These are phyloP conservation scores for Dictyostelium firmibasis DNA, from an alignment of 78 protist genomes.

Conservation along the genomic window DNA sequence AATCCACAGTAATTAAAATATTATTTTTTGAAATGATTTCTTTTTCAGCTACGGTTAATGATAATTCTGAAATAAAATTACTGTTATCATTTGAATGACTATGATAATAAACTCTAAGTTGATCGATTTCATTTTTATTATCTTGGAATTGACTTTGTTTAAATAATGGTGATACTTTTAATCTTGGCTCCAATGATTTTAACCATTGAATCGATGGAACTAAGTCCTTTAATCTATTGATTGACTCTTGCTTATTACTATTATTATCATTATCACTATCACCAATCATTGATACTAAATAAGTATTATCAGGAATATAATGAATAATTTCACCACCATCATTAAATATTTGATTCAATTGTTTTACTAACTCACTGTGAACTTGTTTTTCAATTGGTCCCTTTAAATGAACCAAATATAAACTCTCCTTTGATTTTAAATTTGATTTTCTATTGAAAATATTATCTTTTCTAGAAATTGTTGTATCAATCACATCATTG, in stretches of 20 bases:
- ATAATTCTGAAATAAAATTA: background rate
- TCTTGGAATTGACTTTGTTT: background rate
- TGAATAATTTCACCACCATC: background rate
- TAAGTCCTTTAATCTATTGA: background rate
- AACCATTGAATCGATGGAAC: constrained; percentile 17
- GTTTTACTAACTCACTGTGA: background rate
- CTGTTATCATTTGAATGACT: background rate
- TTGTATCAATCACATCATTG: background rate
- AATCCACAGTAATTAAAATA: background rate
- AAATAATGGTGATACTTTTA: background rate
- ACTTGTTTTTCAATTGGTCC: background rate
- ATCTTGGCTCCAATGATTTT: background rate
- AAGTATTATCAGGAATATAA: constrained; percentile 25
- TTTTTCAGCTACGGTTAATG: background rate
- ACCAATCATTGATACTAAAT: background rate
- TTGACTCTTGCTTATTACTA: background rate
- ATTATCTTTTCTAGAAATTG: background rate
- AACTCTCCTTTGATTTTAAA: background rate
- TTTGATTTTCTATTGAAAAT: background rate
- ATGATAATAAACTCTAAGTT: constrained; percentile 2
- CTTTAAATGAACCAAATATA: background rate
- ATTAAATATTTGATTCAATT: background rate
- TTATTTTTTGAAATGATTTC: background rate
- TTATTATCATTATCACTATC: background rate
- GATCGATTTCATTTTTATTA: background rate